Evolutionary conservation across 805 yeast species (phyloP).

Genomic region (Barnettozyma sucrosica): DNA sequence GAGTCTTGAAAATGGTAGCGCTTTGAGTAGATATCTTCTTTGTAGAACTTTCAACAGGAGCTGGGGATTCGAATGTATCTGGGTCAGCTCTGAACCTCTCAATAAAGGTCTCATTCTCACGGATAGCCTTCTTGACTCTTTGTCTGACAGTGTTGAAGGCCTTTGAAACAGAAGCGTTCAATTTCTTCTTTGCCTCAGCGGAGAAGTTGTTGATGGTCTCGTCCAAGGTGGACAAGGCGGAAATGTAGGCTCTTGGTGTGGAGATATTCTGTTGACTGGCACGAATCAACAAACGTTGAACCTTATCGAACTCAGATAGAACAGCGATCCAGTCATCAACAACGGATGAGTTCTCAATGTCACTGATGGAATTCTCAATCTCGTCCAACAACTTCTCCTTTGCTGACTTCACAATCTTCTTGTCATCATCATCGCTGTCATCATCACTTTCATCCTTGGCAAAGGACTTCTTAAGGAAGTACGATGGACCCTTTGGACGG

Average conservation of each 20-base stretch:
- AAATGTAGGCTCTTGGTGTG: constrained; percentile 67
- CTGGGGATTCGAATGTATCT: constrained; percentile 53
- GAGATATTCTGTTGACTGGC: constrained; percentile 71
- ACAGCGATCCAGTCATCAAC: constrained; percentile 76
- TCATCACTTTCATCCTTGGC: constrained; percentile 34
- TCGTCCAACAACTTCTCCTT: constrained; percentile 91
- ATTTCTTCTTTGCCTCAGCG: constrained; percentile 52
- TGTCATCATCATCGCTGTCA: constrained; percentile 60
- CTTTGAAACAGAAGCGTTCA: constrained; percentile 77
- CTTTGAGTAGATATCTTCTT: constrained; percentile 26
- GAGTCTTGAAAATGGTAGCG: constrained; percentile 55
- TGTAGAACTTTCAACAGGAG: constrained; percentile 28
- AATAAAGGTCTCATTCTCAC: constrained; percentile 59
- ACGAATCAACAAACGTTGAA: constrained; percentile 59
- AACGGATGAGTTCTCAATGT: constrained; percentile 62
- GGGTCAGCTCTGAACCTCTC: constrained; percentile 63
- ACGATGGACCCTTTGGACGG: constrained; percentile 38
- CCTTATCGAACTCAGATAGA: constrained; percentile 70
- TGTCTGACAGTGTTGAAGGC: constrained; percentile 86
- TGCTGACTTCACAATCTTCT: constrained; percentile 86
- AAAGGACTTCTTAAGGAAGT: constrained; percentile 36
- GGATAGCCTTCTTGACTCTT: constrained; percentile 73
- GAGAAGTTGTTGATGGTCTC: constrained; percentile 51
- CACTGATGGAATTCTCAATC: constrained; percentile 58
- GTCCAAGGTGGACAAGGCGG: constrained; percentile 66